Evolutionary conservation across 257 asterid species (phyloP).

Genomic region (Nicotiana attenuata): DNA sequence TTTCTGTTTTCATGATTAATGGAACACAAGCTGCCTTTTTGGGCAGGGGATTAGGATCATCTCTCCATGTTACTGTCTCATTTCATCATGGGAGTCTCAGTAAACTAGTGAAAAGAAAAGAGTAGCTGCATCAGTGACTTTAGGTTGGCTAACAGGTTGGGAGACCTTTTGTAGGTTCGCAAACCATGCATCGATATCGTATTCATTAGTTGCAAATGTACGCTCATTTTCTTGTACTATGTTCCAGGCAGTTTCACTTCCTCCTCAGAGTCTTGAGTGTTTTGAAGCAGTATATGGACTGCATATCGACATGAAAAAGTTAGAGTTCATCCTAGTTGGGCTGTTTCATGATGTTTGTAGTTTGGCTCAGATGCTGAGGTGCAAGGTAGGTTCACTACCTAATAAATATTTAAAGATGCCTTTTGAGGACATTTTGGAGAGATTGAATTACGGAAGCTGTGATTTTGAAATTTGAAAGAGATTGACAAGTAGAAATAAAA

Average conservation of each 20-base stretch:
- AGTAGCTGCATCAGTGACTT: not conserved
- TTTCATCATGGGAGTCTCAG: not conserved
- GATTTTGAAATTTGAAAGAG: not conserved
- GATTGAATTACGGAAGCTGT: not conserved
- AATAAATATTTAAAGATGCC: not conserved
- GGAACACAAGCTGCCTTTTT: not conserved
- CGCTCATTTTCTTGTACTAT: not conserved
- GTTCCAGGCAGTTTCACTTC: not conserved
- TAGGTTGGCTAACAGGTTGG: not conserved
- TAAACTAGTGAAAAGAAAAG: not conserved
- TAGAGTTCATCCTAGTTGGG: not conserved
- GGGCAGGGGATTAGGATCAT: not conserved
- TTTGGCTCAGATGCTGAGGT: not conserved
- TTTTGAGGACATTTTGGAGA: not conserved
- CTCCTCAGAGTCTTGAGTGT: not conserved
- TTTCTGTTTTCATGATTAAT: not conserved
- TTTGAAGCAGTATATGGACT: not conserved
- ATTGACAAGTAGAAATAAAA: not conserved
- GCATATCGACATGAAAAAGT: not conserved
- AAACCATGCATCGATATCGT: not conserved
- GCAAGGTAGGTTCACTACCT: not conserved
- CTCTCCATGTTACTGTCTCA: not conserved
- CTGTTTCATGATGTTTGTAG: not conserved
- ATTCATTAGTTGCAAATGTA: not conserved
- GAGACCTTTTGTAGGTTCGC: no score